Conservation (phyloP, 768 basidiomycete genomes). For the Suillus brevipes region DNA sequence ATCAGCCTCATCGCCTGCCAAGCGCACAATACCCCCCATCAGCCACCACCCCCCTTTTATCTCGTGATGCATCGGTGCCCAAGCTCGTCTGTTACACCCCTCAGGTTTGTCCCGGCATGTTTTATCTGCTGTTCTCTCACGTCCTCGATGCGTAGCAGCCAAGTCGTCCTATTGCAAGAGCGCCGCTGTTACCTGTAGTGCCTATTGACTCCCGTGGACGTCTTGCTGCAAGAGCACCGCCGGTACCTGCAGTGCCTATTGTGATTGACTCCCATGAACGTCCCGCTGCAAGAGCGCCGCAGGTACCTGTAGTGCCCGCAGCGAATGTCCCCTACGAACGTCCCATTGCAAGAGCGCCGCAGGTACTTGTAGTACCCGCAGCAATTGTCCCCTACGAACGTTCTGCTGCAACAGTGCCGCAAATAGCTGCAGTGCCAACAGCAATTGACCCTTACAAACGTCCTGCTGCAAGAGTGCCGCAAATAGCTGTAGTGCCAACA, state of each 20-base stretch:
- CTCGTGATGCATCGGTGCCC: background rate
- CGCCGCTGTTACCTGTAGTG: background rate
- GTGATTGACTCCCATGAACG: background rate
- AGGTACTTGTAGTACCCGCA: background rate
- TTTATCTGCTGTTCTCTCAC: background rate
- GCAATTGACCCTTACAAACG: background rate
- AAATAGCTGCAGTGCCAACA: background rate
- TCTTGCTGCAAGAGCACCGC: background rate
- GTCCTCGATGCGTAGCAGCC: background rate
- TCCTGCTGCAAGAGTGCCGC: background rate
- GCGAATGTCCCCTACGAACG: background rate
- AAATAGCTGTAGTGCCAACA: background rate
- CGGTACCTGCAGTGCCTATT: background rate
- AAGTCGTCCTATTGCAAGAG: background rate
- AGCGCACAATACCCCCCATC: background rate
- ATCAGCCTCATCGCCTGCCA: background rate
- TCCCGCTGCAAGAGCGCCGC: background rate
- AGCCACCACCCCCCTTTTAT: background rate
- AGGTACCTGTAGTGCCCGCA: background rate
- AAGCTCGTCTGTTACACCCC: background rate
- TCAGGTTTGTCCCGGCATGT: background rate
- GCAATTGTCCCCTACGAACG: background rate
- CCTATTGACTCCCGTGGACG: background rate
- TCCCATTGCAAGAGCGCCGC: background rate
- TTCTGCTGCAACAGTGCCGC: background rate